Evolutionary conservation across 2,329 filamentous ascomycete genomes (phyloP), one percentile per base, ranked within the genome.

Genomic region (Thermoascus crustaceus): DNA sequence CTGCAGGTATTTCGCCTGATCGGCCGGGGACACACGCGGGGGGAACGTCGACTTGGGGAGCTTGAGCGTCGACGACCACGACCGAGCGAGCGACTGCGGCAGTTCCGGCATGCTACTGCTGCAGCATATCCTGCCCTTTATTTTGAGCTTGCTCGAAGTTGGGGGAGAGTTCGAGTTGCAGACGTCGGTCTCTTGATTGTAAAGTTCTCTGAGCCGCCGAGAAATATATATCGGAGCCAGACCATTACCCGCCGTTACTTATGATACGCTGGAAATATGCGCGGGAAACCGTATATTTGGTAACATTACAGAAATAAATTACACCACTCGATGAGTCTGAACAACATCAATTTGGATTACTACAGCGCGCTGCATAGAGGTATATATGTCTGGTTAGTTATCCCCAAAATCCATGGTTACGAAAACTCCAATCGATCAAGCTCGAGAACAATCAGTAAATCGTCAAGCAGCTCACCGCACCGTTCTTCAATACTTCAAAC

Each of bases 401-500:
- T n/a, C 22, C 22, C 22, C 22, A 13, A 17, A 32, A 22, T 7
- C 17, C 19, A 5, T 14, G 7, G 13, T 20, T 21, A 20, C 19
- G 17, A 32, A n/a, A 32, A 18, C 30, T 5, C 30, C 18, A 22
- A 16, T 8, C 20, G 10, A 14, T 13, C 20, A 33, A 16, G 11
- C 8, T 11, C 19, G 22, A 34, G 22, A 24, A 25, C 13, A 26
- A 26, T 38, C 57, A 94, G 66, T 88, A 94, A 16, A 94, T 79
- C 7, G 89, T 96, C 57, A 96, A 69, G 17, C 85, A 83, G 60
- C 86, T 93, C 16, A 98, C 84, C 42, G 78, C 81, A 3, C 85
- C 87, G 54, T 94, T 95, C 76, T 85, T 88, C 59, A 96, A 64
- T 18, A 98, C 89, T 64, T 98, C 91, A 65, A 98, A 96, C 30